Base-by-base conservation (phyloP, 2,329 filamentous ascomycete genomes). In the Trichophyton benhamiae region DNA sequence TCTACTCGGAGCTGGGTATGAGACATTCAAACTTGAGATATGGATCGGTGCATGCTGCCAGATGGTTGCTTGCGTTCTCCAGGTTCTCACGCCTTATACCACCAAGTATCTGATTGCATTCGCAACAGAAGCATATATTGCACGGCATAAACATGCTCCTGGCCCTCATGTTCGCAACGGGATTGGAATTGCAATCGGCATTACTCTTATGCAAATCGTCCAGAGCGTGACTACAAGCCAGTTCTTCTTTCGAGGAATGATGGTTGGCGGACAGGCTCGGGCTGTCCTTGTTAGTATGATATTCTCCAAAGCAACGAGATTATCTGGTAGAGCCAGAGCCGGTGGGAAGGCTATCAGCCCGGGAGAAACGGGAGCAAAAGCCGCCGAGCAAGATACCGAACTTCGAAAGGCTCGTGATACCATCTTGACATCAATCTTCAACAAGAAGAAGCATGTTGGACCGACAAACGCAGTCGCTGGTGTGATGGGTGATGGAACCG, bases 181-280 rank as follows among this genome's bases (percentile, higher is more conserved):
- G 22, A 78, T 97, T 61, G 92, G 91, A 0, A 78, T 96, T 36
- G 91, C 91, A 1, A 73, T 97, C 61, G 92, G 89, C 7, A 87
- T 97, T 61, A 91, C 88, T 0, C 72, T 81, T 48, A 94, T 97
- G 89, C 91, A 96, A 72, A 80, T 91, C 20, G 70, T 87, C 9
- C 89, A 95, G 74, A 92, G 87, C 71, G 70, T 95, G 65, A 84
- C 84, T 27, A 89, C 86, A 1, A 95, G 91, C 69, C 92, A 97
- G 70, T 96, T 95, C 75, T 87, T 97, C 69, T 97, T 92, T 69
- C 84, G 86, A 22, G 91, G 92, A 22, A 95, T 96, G 87, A 86
- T 95, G 76, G 84, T 95, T 44, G 94, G 92, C 65, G 94, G 90
- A 0, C 87, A 96, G 75, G 77, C 83, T 6, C 83, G 92, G 71